phyloP scores from a whole-genome alignment of 805 yeast species.

The Kazachstania bromeliacearum region DNA sequence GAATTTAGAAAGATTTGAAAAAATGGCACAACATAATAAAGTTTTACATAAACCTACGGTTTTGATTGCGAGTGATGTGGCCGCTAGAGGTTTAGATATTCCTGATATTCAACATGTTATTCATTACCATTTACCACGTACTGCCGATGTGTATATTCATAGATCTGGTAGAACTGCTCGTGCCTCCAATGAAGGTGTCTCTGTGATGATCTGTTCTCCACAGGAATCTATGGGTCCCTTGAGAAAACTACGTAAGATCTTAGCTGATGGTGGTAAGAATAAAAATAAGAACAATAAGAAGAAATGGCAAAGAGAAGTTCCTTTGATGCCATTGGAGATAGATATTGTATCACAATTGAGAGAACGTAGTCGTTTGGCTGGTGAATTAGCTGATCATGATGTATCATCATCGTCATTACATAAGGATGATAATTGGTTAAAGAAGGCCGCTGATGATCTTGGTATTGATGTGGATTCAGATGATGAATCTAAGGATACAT shows the following conservation, averaged over 20 bases:
- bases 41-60: slow-evolving; percentile 48
- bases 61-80: slow-evolving; percentile 90
- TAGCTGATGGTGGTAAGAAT: slow-evolving; percentile 27
- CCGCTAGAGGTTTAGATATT: slow-evolving; percentile 95
- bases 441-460: slow-evolving; percentile 85
- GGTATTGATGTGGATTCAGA: slow-evolving; percentile 69
- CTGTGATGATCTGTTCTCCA: slow-evolving; percentile 86
- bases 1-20: slow-evolving; percentile 53
- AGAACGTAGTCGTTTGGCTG: slow-evolving; percentile 59
- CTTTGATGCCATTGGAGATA: slow-evolving; percentile 65
- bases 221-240: slow-evolving; percentile 88
- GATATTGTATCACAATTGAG: slow-evolving; percentile 63
- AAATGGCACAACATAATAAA: slow-evolving; percentile 32
- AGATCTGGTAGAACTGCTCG: slow-evolving; percentile 98
- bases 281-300: slow-evolving; percentile 17
- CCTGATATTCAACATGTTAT: slow-evolving; percentile 86
- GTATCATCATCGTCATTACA: slow-evolving; percentile 47
- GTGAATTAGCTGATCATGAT: slow-evolving; percentile 65
- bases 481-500: slow-evolving; percentile 43
- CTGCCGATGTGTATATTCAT: slow-evolving; percentile 91
- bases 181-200: slow-evolving; percentile 89
- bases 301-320: slow-evolving; percentile 47
- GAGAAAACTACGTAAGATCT: slow-evolving; percentile 55
- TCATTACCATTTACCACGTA: slow-evolving; percentile 89
- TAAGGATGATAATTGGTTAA: slow-evolving; percentile 73